Evolutionary conservation across 345 rosid genomes (phyloP).

Genomic region (Turnera subulata): DNA sequence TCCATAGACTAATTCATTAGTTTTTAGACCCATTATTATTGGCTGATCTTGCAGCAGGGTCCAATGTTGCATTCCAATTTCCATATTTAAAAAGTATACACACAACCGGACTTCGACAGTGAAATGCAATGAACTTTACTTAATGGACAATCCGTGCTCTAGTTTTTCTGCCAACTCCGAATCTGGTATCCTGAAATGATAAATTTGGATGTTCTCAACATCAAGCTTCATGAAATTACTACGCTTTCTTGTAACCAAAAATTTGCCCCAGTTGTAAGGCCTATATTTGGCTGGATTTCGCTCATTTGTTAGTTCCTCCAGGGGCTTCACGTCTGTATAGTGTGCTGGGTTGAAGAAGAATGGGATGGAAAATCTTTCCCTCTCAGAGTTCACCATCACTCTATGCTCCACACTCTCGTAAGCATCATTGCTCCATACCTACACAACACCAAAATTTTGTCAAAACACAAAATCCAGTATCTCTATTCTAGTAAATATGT

Average conservation of each 20-base stretch:
- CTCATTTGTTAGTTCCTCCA: constrained; percentile 30
- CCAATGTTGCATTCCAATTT: too few species aligned
- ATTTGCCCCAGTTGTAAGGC: constrained; percentile 42
- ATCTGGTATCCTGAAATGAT: constrained; percentile 26
- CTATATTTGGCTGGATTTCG: constrained; percentile 32
- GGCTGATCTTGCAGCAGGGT: too few species aligned
- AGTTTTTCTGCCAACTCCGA: not conserved
- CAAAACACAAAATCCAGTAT: too few species aligned
- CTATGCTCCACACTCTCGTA: constrained; percentile 51
- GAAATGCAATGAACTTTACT: too few species aligned
- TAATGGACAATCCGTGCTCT: too few species aligned
- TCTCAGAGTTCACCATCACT: constrained; percentile 37
- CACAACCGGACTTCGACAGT: too few species aligned
- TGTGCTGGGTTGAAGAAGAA: constrained; percentile 40
- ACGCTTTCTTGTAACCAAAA: constrained; percentile 24
- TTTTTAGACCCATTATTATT: too few species aligned
- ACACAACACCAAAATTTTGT: not conserved
- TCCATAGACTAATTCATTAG: too few species aligned
- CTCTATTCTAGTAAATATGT: not conserved
- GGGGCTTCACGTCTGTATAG: constrained; percentile 31
- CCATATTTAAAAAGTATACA: too few species aligned
- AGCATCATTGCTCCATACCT: constrained; percentile 53
- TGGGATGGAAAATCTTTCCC: constrained; percentile 45
- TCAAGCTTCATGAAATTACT: constrained; percentile 43
- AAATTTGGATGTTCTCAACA: constrained; percentile 42